phyloP scores from a whole-genome alignment of 805 yeast genomes.

The Monosporozyma siamensis region DNA sequence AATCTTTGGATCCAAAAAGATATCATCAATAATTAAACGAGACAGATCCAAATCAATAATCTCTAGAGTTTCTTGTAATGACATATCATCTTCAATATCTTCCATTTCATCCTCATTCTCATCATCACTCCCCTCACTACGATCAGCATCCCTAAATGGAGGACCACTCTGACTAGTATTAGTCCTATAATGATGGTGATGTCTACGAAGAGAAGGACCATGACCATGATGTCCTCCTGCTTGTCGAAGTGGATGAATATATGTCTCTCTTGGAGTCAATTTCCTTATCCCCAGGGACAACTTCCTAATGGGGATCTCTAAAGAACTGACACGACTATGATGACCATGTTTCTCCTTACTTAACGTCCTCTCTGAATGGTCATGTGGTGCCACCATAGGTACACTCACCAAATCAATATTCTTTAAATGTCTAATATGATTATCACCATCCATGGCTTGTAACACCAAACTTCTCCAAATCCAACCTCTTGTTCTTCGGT shows the following conservation, averaged over 20 bases:
- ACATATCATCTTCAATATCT: conserved; percentile 4
- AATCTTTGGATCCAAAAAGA: conserved; percentile 12
- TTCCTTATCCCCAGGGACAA: conserved; percentile 15
- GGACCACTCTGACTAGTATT: neutral
- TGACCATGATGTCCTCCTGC: no score
- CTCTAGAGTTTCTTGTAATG: conserved; percentile 20
- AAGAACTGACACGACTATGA: neutral
- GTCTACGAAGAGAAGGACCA: neutral
- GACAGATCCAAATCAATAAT: conserved; percentile 25
- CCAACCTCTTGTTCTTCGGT: conserved; percentile 20
- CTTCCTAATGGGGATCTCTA: neutral
- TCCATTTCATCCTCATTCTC: neutral
- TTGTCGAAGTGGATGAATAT: conserved; percentile 9
- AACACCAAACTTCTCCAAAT: conserved; percentile 25
- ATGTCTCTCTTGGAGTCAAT: conserved; percentile 16
- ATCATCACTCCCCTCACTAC: no score
- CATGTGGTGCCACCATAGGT: conserved; percentile 7
- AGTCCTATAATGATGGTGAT: neutral
- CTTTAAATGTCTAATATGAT: neutral
- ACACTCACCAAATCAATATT: conserved; percentile 9
- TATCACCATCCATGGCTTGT: conserved; percentile 9
- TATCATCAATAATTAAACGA: conserved; percentile 20
- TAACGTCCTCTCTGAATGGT: no score
- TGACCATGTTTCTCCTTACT: neutral
- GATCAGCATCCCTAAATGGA: neutral